phyloP scores from a whole-genome alignment of 2,329 filamentous ascomycete genomes.

The Aspergillus luchuensis region DNA sequence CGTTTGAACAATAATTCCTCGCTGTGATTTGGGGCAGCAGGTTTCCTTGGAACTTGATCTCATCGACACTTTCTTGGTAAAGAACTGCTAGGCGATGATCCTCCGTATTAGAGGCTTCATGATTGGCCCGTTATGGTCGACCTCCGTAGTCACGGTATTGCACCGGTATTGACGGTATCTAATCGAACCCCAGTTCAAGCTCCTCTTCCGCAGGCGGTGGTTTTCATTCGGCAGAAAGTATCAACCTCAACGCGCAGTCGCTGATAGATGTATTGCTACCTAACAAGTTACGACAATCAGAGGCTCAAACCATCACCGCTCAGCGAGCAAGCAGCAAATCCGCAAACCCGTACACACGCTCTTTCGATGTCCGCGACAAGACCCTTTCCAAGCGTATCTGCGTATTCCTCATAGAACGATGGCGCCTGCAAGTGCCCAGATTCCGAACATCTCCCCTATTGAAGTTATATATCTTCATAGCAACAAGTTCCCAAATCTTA shows the following conservation, averaged over 20 bases:
- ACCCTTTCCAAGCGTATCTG: not conserved
- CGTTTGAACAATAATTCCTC: not conserved
- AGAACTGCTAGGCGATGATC: not conserved
- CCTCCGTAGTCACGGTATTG: not conserved
- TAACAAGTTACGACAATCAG: not conserved
- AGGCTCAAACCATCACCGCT: not conserved
- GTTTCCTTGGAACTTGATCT: not conserved
- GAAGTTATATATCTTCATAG: not conserved
- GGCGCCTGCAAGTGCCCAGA: slow-evolving; percentile 36
- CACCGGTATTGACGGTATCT: not conserved
- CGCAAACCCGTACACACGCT: not conserved
- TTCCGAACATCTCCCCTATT: not conserved
- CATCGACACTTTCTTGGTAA: not conserved
- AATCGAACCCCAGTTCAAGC: not conserved
- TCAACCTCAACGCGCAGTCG: not conserved
- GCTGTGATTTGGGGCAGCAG: not conserved
- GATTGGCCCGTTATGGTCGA: not conserved
- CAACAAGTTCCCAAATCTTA: not conserved
- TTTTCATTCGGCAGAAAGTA: not conserved
- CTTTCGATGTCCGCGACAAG: not conserved
- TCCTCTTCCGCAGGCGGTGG: not conserved
- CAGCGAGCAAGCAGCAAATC: not conserved
- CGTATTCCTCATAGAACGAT: slow-evolving; percentile 20
- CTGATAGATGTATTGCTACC: no score
- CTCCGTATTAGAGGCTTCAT: not conserved